Conservation (phyloP, 2,329 filamentous ascomycete genomes). For the Basipetospora chlamydospora region DNA sequence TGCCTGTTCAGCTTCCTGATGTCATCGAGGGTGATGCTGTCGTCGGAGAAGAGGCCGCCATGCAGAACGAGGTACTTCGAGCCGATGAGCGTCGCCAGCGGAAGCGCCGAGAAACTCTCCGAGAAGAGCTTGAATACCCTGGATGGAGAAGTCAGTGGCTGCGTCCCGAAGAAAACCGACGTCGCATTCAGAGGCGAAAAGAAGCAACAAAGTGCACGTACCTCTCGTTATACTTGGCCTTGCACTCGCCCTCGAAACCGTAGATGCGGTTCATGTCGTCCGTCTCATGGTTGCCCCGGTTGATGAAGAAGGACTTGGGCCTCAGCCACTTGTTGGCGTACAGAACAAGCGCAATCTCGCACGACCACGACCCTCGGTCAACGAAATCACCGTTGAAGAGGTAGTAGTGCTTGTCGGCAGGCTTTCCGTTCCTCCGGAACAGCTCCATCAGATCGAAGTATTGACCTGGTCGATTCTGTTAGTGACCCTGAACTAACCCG, state of each 20-base stretch:
- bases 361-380: constrained; percentile 93
- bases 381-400: constrained; percentile 99
- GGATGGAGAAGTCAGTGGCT: constrained; percentile 1
- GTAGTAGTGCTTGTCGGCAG: constrained; percentile 77
- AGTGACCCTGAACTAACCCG: neutral
- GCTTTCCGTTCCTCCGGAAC: constrained; percentile 79
- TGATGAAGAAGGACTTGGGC: constrained; percentile 80
- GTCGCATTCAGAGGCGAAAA: neutral
- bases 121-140: constrained; percentile 94
- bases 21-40: constrained; percentile 81
- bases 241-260: constrained; percentile 96
- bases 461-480: constrained; percentile 47
- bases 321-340: constrained; percentile 96
- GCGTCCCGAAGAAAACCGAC: neutral
- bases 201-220: constrained; percentile 12
- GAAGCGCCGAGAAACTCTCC: constrained; percentile 89
- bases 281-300: constrained; percentile 96
- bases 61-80: constrained; percentile 85
- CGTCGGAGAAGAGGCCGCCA: constrained; percentile 89
- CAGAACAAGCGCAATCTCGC: constrained; percentile 83
- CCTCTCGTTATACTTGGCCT: constrained; percentile 91
- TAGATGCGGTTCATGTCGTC: constrained; percentile 99
- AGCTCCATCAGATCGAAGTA: constrained; percentile 96
- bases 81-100: constrained; percentile 82
- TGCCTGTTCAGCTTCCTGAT: constrained; percentile 87